Conservation (phyloP, 768 basidiomycete species). For the Collybia sordida region DNA sequence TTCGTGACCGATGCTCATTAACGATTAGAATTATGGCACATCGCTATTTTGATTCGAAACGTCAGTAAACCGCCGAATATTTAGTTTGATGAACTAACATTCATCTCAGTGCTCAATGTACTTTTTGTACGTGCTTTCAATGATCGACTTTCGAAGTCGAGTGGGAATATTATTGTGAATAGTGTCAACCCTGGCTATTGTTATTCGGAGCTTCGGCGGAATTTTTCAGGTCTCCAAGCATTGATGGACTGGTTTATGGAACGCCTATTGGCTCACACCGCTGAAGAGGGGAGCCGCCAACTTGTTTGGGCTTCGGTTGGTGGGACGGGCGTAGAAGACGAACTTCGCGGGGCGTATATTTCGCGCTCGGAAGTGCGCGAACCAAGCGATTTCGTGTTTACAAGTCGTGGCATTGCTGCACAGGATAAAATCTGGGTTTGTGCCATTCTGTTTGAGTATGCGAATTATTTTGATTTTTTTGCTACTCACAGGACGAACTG, state of each 20-base stretch:
- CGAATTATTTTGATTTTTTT: neutral
- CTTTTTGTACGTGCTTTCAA: slow-evolving; percentile 37
- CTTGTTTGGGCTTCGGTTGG: slow-evolving; percentile 15
- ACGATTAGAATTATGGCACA: slow-evolving; percentile 8
- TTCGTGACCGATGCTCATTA: neutral
- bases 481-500: neutral
- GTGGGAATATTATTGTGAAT: slow-evolving; percentile 29
- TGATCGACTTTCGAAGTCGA: slow-evolving; percentile 21
- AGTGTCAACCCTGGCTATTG: slow-evolving; percentile 43
- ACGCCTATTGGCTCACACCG: slow-evolving; percentile 26
- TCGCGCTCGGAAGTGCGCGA: slow-evolving; percentile 9
- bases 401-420: slow-evolving; percentile 1
- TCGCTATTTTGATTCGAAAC: slow-evolving; percentile 34
- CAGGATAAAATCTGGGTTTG: slow-evolving; percentile 16
- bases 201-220: slow-evolving; percentile 31
- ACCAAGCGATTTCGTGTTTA: slow-evolving; percentile 11
- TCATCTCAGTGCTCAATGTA: slow-evolving; percentile 35
- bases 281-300: slow-evolving; percentile 14
- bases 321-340: slow-evolving; percentile 6
- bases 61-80: slow-evolving; percentile 17
- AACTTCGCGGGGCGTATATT: slow-evolving; percentile 14
- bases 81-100: neutral
- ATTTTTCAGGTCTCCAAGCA: slow-evolving; percentile 15
- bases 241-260: slow-evolving; percentile 24
- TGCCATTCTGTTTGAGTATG: neutral